phyloP scores from a whole-genome alignment of 495 filamentous ascomycete genomes.

The Aspergillus diversus region DNA sequence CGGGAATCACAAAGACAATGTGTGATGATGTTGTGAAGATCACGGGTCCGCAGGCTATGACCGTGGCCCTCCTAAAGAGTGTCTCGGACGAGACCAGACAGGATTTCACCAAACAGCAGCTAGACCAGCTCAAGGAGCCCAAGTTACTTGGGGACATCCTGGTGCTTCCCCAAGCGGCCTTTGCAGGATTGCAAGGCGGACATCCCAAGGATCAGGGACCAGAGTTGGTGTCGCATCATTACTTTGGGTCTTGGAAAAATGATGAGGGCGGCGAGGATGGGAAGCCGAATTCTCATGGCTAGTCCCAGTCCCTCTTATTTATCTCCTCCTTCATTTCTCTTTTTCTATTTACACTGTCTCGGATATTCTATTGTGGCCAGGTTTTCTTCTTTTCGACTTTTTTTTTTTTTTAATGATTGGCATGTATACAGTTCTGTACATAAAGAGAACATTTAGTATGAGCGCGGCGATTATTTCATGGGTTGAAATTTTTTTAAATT shows the following conservation, averaged over 20 bases:
- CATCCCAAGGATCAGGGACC: constrained; percentile 33
- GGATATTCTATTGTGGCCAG: too few relatives aligned
- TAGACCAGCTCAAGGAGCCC: constrained; percentile 35
- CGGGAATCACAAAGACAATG: constrained; percentile 33
- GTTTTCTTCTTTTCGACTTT: neutral
- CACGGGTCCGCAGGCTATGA: constrained; percentile 47
- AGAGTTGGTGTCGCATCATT: constrained; percentile 38
- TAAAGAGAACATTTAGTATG: neutral
- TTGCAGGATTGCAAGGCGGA: constrained; percentile 39
- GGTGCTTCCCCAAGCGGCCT: constrained; percentile 45
- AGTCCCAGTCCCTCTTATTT: neutral
- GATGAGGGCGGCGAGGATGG: constrained; percentile 16
- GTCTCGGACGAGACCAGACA: constrained; percentile 26
- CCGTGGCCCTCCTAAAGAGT: constrained; percentile 37
- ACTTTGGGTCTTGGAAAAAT: constrained; percentile 34
- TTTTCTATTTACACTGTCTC: neutral
- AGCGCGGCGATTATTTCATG: neutral
- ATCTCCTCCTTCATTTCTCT: neutral
- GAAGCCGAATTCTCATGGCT: neutral
- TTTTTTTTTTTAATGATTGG: neutral
- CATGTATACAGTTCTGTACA: constrained; percentile 9
- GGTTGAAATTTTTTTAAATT: neutral
- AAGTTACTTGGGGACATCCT: constrained; percentile 44
- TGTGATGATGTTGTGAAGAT: constrained; percentile 42
- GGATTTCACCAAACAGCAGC: constrained; percentile 30